Percentiles rank a stretch among this genome's conserved stretches.
Conservation (phyloP, 2,329 filamentous ascomycete genomes). For the Xylaria arbuscula region DNA sequence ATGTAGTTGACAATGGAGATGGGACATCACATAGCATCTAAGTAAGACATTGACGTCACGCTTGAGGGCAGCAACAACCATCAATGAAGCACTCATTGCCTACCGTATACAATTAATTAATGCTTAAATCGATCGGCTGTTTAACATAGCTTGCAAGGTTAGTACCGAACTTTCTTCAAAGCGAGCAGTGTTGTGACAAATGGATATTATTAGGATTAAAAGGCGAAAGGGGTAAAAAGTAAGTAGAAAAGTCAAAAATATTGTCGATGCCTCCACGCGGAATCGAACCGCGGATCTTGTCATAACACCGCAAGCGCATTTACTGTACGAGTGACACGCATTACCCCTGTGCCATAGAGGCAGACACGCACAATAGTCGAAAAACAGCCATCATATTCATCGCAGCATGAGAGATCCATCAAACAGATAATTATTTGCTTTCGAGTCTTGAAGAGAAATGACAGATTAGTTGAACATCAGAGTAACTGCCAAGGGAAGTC, state of each 20-base stretch:
- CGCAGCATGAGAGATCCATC: not conserved
- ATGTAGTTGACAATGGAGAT: not conserved
- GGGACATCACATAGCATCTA: not conserved
- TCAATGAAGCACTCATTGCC: no score
- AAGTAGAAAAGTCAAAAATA: not conserved
- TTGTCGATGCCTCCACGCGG: slow-evolving; percentile 38
- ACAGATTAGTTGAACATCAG: no score
- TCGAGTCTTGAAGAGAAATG: no score
- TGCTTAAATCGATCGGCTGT: no score
- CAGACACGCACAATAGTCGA: not conserved
- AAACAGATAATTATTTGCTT: no score
- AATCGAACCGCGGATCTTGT: slow-evolving; percentile 45
- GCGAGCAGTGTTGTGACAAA: no score
- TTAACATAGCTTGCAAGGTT: no score
- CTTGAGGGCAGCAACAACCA: not conserved
- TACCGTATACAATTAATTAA: no score
- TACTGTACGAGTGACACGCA: slow-evolving; percentile 42
- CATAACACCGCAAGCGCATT: slow-evolving; percentile 36
- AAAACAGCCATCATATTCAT: not conserved
- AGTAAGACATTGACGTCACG: not conserved
- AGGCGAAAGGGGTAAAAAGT: not conserved
- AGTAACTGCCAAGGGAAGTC: no score
- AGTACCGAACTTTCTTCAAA: no score
- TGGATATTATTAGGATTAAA: not conserved
- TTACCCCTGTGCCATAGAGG: slow-evolving; percentile 44